phyloP scores from a whole-genome alignment of 1,284 basidiomycete genomes.

The Fomitiporia mediterranea region DNA sequence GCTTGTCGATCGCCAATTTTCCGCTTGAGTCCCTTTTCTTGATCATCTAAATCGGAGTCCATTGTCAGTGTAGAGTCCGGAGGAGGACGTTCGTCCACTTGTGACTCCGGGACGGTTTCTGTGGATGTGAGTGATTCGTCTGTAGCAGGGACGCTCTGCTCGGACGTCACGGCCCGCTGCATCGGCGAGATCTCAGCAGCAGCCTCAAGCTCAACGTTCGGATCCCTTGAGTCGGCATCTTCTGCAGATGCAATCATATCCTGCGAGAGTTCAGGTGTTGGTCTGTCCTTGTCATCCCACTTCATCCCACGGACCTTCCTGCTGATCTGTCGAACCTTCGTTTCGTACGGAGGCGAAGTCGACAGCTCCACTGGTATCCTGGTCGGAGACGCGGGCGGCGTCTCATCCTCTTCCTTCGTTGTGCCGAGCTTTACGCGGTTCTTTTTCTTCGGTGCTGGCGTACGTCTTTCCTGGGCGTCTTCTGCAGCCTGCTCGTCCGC shows the following conservation, averaged over 20 bases:
- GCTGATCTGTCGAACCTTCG: constrained; percentile 70
- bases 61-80: background rate
- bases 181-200: constrained; percentile 6
- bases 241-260: background rate
- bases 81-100: background rate
- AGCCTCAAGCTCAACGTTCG: constrained; percentile 8
- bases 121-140: background rate
- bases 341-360: constrained; percentile 65
- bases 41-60: constrained; percentile 38
- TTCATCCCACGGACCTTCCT: constrained; percentile 70
- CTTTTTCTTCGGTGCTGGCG: constrained; percentile 58
- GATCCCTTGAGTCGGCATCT: background rate
- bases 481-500: constrained; percentile 34
- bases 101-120: constrained; percentile 1
- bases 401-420: constrained; percentile 60
- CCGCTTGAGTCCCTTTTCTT: constrained; percentile 58
- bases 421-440: constrained; percentile 57
- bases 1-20: constrained; percentile 47
- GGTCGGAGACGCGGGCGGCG: constrained; percentile 40
- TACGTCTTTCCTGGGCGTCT: constrained; percentile 45
- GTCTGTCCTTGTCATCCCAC: constrained; percentile 54
- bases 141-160: background rate
- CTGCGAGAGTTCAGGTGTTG: constrained; percentile 26
- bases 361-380: constrained; percentile 35
- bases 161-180: background rate